Conservation (phyloP, 257 asterid genomes). For the Coffea eugenioides region DNA sequence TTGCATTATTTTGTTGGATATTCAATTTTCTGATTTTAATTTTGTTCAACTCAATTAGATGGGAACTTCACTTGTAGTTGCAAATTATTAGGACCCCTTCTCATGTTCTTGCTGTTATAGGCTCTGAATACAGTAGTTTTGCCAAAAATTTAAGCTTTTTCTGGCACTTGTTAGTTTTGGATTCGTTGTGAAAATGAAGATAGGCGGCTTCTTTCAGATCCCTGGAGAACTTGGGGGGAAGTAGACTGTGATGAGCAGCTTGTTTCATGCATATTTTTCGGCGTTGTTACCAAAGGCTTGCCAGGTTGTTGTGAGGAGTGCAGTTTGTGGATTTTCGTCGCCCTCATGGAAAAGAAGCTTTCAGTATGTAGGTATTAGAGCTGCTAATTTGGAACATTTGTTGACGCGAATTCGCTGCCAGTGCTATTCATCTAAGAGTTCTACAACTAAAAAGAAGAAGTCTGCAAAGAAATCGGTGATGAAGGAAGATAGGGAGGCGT, state of each 20-base stretch:
- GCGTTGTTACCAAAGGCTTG: slow-evolving; percentile 41
- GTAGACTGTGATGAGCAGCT: slow-evolving; percentile 60
- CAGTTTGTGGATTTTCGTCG: slow-evolving; percentile 34
- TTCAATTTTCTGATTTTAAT: not conserved
- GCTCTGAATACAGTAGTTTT: not conserved
- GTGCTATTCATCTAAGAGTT: slow-evolving; percentile 55
- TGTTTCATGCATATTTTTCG: slow-evolving; percentile 60
- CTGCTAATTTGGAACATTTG: slow-evolving; percentile 31
- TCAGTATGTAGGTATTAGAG: slow-evolving; percentile 39
- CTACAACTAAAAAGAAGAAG: slow-evolving; percentile 40
- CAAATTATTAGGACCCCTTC: not conserved
- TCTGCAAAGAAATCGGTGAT: slow-evolving; percentile 37
- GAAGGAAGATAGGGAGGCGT: slow-evolving; percentile 92
- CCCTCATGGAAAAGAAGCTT: slow-evolving; percentile 42
- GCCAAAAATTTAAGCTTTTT: not conserved
- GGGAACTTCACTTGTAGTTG: not conserved
- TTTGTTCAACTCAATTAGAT: not conserved
- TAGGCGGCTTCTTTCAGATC: slow-evolving; percentile 30
- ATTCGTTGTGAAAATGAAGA: not conserved
- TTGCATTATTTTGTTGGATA: not conserved
- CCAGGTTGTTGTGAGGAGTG: slow-evolving; percentile 34
- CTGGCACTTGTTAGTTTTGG: not conserved
- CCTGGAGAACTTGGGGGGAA: slow-evolving; percentile 32
- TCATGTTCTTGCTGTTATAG: not conserved
- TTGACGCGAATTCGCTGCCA: slow-evolving; percentile 38